phyloP scores from a whole-genome alignment of 768 basidiomycete species.

The Kwoniella newhampshirensis region DNA sequence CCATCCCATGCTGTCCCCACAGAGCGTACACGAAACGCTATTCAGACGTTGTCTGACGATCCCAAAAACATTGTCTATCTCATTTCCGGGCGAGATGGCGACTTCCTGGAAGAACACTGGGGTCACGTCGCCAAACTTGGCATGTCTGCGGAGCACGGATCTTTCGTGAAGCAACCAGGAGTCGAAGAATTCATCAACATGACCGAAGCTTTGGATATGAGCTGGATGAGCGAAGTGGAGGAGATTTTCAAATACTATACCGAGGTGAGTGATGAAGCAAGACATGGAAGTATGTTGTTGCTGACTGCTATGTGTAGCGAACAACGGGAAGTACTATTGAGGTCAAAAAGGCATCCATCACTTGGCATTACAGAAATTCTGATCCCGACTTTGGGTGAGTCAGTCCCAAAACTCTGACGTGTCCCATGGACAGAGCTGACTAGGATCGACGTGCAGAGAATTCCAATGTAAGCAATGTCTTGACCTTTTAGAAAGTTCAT shows the following conservation, averaged over 20 bases:
- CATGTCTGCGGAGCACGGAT: conserved; percentile 94
- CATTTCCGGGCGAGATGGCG: conserved; percentile 92
- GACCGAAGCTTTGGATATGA: conserved; percentile 91
- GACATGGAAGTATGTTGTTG: not conserved
- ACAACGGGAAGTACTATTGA: conserved; percentile 97
- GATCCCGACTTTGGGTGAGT: conserved; percentile 96
- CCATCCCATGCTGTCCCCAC: conserved; percentile 86
- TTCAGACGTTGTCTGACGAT: conserved; percentile 70
- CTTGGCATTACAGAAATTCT: conserved; percentile 90
- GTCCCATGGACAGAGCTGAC: too few relatives aligned
- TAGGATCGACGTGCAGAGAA: too few relatives aligned
- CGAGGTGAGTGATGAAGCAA: conserved; percentile 63
- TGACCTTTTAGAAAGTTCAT: conserved; percentile 89
- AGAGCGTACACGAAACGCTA: conserved; percentile 67
- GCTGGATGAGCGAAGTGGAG: conserved; percentile 92
- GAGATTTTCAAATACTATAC: conserved; percentile 97
- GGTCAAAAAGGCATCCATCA: conserved; percentile 94
- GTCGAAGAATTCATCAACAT: conserved; percentile 76
- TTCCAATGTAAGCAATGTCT: conserved; percentile 98
- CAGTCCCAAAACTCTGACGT: conserved; percentile 8
- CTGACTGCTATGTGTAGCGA: conserved; percentile 56
- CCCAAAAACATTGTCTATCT: conserved; percentile 92
- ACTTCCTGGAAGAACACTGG: conserved; percentile 85
- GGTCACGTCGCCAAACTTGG: conserved; percentile 80
- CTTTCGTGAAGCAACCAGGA: conserved; percentile 78